Evolutionary conservation across 345 rosid species (phyloP), one percentile per base, ranked within the genome.

Genomic region (Arabidopsis suecica): DNA sequence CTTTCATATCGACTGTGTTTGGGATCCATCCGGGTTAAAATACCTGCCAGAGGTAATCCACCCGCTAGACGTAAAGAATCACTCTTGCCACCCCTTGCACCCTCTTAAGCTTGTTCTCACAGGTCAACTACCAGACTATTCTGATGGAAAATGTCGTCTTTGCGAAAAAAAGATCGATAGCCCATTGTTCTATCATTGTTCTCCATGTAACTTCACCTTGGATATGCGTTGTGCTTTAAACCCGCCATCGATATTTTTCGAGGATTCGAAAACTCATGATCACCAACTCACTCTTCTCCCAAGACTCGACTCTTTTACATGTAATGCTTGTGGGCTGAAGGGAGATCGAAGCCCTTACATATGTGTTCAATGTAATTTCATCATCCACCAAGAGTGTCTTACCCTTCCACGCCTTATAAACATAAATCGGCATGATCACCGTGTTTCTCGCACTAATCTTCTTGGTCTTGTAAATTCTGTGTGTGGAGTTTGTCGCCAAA

Each of bases 321-420:
- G 73, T 55, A 68, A 55, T 41, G 62, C 62, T 9, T 68, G 63
- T 11, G 73, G 73, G 2, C 3, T 56, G 9, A 32, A 28, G 0
- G 73, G 73, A 30, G 64, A 69, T 56, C 54, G 73, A 18, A 69
- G 73, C 42, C 73, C 73, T 69, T 69, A 69, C 5, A 0, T 40
- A 56, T 69, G 64, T 42, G 0, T 56, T 41, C 30, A n/a, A 6
- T 69, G 73, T n/a, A 8, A 0, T 54, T 69, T 69, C 40, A 25
- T 23, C 6, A 54, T 68, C 38, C 62, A 68, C 2, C 61, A 51
- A 25, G 11, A 5, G 5, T 68, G 62, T n/a, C 0, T 68, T 40
- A 2, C 0, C n/a, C 45, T 40, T 5, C 72, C 69, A 30, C 30
- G 32, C 7, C 1, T 65, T 16, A 65, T 65, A 20, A 65, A 65